Evolutionary conservation across 2,329 filamentous ascomycete genomes (phyloP), one percentile per base, ranked within the genome.

Genomic region (Pseudogymnoascus sp.): DNA sequence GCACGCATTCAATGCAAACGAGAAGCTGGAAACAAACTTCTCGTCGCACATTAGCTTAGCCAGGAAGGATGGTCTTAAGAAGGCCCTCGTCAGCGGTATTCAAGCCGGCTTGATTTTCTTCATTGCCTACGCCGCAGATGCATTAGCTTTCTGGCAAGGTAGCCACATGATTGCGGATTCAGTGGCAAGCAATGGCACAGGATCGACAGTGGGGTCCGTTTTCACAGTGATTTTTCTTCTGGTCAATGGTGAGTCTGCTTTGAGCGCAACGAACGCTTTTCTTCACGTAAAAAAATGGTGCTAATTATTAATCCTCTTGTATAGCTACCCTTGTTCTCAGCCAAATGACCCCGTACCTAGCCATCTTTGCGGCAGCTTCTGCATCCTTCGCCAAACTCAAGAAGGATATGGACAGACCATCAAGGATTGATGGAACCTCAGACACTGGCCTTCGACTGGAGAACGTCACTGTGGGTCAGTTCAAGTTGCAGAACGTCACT

Each of bases 131-230:
- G 77, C 80, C 4, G 82, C 81, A 5, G 85, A 85, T 70, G 82
- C 79, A 5, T 71, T 86, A 2, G 83, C 83, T 1, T 86, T 84
- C 67, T 86, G 82, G 81, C 78, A 84, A 71, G 83, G 83, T 59
- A 80, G 79, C 64, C 75, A 73, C 38, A 77, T 75, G 18, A 78
- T 85, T 33, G 60, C 35, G 8, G 38, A 64, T 28, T 60, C 61
- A 2, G 58, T 43, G 28, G 69, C 67, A 23, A 63, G 72, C 40
- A 80, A 80, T 23, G 80, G 81, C 33, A 82, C 80, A 1, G 77
- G 49, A 14, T 55, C 49, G 28, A 55, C 49, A 2, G 49, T 55
- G n/a, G 49, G 71, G 16, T 79, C 79, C 33, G 52, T 62, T 25
- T 82, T 81, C 59, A 79, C 79, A 1, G 79, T 81, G 5, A 78